These are phyloP conservation scores for Ustilago xerochloae DNA, from an alignment of 1,284 basidiomycete genomes.

Conservation along the genomic window DNA sequence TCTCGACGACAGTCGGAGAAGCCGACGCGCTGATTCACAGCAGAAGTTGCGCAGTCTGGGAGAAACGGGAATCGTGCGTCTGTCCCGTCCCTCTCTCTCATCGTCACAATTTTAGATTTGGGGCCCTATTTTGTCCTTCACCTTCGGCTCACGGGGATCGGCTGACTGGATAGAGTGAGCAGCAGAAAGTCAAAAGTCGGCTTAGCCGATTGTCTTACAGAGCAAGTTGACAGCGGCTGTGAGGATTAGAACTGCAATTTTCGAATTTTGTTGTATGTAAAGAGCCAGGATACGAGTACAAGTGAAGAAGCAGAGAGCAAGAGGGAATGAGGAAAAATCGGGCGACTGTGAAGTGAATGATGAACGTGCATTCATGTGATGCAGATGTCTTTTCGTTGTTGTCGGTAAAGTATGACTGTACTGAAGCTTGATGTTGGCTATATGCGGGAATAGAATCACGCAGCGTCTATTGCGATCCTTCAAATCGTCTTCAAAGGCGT, in stretches of 20 bases:
- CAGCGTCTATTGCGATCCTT: too few relatives aligned
- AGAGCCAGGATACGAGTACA: constrained; percentile 7
- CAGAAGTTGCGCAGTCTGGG: neutral
- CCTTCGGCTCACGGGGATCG: neutral
- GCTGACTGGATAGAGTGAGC: neutral
- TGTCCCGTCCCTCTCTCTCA: neutral
- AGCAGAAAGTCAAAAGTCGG: too few relatives aligned
- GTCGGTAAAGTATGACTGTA: too few relatives aligned
- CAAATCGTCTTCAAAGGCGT: too few relatives aligned
- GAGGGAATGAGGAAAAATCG: neutral
- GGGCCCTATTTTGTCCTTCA: too few relatives aligned
- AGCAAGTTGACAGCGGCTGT: too few relatives aligned
- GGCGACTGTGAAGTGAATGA: neutral
- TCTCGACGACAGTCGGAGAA: neutral
- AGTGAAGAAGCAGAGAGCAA: neutral
- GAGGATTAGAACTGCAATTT: too few relatives aligned
- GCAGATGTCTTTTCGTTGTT: too few relatives aligned
- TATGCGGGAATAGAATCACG: too few relatives aligned
- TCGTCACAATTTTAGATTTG: too few relatives aligned
- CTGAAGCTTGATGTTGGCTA: too few relatives aligned
- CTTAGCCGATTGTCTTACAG: too few relatives aligned
- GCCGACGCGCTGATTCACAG: neutral
- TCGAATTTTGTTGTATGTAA: neutral
- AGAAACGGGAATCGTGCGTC: neutral
- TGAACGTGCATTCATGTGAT: neutral